Base-by-base conservation (phyloP, 176 grass and related monocot species). In the Aegilops sharonensis region DNA sequence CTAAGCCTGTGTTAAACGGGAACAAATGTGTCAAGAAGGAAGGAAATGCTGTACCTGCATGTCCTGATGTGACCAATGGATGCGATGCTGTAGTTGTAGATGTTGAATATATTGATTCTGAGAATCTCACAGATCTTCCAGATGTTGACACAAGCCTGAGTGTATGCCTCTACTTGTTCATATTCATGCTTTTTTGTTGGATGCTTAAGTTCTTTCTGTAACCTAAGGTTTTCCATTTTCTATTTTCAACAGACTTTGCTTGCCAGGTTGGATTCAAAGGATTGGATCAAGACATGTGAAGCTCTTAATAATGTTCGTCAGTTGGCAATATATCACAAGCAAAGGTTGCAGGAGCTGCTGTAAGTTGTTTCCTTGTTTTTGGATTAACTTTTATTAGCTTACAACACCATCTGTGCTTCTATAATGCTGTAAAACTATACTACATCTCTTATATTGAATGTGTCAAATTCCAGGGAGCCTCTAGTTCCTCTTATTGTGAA, bases 231-330 rank as follows among this genome's bases (percentile, higher is more conserved):
- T 54, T 11, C 11, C 8, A 9, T 88, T 72, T 81, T 40, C 40
- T 78, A 62, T 68, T 76, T 72, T 76, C 48, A 5, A 67, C 68
- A 99, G 97, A 94, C 97, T 52, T 77, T 99, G 67, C 61, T 92
- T 80, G 77, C 78, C 61, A 99, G 94, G 82, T 82, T 99, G 91
- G 97, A 99, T 60, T 96, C 97, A 24, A 99, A 96, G 82, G 90
- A 96, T 59, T 99, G 97, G 97, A 20, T 99, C 78, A 85, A 84
- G 80, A 89, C 93, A 85, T 99, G 94, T 86, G 94, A 93, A 93
- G 94, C 94, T 73, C 92, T 99, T 21, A 99, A 99, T 85, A 96
- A 96, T 88, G 94, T 94, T 52, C 94, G 97, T 25, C 97, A 94
- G 59, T 78, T 99, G 60, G 87, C 97, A 50, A 91, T 91, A 73